Base-by-base conservation (phyloP, 164 flowering plant genomes). In the grape (Vitis vinifera) region DNA sequence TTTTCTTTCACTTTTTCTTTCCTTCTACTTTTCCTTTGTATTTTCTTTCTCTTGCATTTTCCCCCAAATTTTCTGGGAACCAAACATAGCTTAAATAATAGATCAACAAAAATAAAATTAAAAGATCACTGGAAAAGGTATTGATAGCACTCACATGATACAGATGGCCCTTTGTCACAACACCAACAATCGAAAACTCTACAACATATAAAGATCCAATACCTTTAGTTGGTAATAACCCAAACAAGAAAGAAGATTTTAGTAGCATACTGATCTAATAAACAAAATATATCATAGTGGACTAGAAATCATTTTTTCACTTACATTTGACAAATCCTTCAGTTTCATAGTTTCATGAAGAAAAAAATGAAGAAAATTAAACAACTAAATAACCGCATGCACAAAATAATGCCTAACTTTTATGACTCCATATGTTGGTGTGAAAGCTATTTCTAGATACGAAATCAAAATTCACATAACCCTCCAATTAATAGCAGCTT, bases 191-290 rank as follows among this genome's bases (percentile, higher is more conserved):
- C 93, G 92, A 73, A 79, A 95, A 86, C 99, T 88, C 82, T 93
- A 80, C 99, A 98, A 95, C 37, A 90, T 92, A 74, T 95, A 93
- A 52, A 93, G 92, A 73, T 95, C 99, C 83, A 95, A 79, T 13
- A 95, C 98, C 99, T 95, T 63, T 73, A 70, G 44, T 65, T 62
- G 51, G 14, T 51, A 67, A 9, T 56, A 31, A 67, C 10, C 57
- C 9, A 55, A 23, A 60, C 59, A 60, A 55, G 16, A n/a, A 56
- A 60, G 58, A 4, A 27, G 23, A 19, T 5, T 27, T 73, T 55
- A 71, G 74, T 55, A 56, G 48, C 27, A 59, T 37, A 3, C 27
- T 30, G 6, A 19, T 10, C 27, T 8, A 67, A 30, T 14, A 23
- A 27, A 23, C 19, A 48, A 13, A 48, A 16, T 9, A 48, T 9